Evolutionary conservation across 148 eudicot genomes (phyloP).

Genomic region (Spergularia marina): DNA sequence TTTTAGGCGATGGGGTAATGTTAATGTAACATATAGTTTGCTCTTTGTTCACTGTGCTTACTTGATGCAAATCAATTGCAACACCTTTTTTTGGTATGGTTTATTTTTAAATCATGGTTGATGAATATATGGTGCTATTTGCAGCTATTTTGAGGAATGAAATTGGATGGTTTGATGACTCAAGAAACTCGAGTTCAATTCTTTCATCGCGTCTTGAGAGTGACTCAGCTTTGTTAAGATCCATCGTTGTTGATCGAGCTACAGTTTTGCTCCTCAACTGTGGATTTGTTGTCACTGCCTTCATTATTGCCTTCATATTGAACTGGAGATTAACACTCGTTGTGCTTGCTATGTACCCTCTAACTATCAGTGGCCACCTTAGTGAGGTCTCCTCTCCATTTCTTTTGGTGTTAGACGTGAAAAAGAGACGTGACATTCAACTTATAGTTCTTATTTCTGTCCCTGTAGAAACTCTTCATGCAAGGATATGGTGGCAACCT

Average conservation of each 20-base stretch:
- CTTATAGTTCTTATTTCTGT: constrained; percentile 8
- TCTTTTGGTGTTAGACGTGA: background rate
- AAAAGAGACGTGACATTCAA: background rate
- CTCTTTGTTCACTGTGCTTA: no score
- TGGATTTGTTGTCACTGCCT: constrained; percentile 77
- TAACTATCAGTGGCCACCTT: constrained; percentile 85
- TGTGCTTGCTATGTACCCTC: constrained; percentile 81
- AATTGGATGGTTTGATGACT: constrained; percentile 94
- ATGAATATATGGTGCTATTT: constrained; percentile 17
- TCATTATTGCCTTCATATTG: constrained; percentile 74
- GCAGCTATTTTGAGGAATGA: constrained; percentile 95
- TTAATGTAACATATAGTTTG: no score
- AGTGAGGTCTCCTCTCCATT: constrained; percentile 62
- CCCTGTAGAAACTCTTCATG: constrained; percentile 91
- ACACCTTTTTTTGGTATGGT: background rate
- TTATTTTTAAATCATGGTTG: background rate
- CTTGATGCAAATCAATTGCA: no score
- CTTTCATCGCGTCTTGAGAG: constrained; percentile 88
- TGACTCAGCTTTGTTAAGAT: constrained; percentile 78
- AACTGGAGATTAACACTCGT: constrained; percentile 94
- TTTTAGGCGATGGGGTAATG: no score
- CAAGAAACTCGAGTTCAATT: constrained; percentile 75
- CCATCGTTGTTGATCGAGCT: constrained; percentile 76
- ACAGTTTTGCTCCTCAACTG: constrained; percentile 75
- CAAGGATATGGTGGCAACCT: constrained; percentile 94